Percentiles rank a stretch among this genome's conserved stretches.
These are phyloP conservation scores for Pseudogymnoascus sp. DNA, from an alignment of 2,329 filamentous ascomycete species.

Conservation along the genomic window DNA sequence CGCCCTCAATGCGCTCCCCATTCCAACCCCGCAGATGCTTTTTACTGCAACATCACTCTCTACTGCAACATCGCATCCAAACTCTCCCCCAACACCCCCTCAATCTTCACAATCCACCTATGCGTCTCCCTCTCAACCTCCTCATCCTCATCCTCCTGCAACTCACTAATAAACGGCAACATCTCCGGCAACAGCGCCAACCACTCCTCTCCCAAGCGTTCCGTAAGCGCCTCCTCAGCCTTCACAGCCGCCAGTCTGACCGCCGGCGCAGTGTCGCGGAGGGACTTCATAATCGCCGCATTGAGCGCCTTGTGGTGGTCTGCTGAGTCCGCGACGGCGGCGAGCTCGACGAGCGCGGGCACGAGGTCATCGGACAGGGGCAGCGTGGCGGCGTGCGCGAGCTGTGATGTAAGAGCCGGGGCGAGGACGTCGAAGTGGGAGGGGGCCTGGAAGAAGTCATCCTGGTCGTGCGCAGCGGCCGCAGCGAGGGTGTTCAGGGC, in stretches of 20 bases:
- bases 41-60: constrained; percentile 67
- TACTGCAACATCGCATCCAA: constrained; percentile 88
- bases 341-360: constrained; percentile 71
- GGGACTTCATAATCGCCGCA: constrained; percentile 62
- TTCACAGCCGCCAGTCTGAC: constrained; percentile 76
- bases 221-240: constrained; percentile 71
- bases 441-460: constrained; percentile 92
- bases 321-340: constrained; percentile 69
- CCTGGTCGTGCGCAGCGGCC: constrained; percentile 82
- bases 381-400: constrained; percentile 38
- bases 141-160: constrained; percentile 96
- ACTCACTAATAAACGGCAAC: constrained; percentile 88
- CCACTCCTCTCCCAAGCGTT: constrained; percentile 86
- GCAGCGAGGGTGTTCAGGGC: constrained; percentile 64
- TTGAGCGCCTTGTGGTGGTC: constrained; percentile 92
- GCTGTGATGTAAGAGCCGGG: constrained; percentile 59
- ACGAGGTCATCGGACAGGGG: constrained; percentile 48
- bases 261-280: constrained; percentile 62
- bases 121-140: constrained; percentile 82
- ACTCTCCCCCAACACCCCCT: constrained; percentile 81
- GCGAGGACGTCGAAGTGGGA: constrained; percentile 72
- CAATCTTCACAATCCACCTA: constrained; percentile 83
- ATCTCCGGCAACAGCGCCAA: constrained; percentile 85
- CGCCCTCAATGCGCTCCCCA: background rate
- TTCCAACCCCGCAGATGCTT: background rate